A percentile compares a stretch with the other conserved stretches of the same genome.
Conservation (phyloP, 2,329 filamentous ascomycete genomes). For the Fusarium ambrosium region DNA sequence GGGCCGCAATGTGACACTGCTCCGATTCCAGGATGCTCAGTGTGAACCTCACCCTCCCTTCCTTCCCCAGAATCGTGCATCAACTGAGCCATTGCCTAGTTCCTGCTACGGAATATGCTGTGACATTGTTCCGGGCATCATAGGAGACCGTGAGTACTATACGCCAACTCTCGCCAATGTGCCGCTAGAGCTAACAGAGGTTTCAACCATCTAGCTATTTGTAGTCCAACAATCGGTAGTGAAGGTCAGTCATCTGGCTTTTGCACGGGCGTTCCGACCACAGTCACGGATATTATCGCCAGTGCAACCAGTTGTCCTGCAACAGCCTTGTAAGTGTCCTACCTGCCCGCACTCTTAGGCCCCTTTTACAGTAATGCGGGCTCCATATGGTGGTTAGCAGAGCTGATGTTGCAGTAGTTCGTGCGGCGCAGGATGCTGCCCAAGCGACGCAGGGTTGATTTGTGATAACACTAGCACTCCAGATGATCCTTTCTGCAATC, state of each 20-base stretch:
- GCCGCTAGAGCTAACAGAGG: background rate
- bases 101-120: background rate
- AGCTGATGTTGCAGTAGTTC: background rate
- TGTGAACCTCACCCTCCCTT: background rate
- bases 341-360: background rate
- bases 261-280: background rate
- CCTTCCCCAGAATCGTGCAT: background rate
- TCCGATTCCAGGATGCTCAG: background rate
- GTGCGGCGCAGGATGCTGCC: background rate
- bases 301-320: background rate
- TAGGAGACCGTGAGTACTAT: background rate
- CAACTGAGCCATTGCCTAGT: background rate
- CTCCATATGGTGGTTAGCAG: background rate
- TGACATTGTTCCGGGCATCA: background rate
- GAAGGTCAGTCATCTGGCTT: background rate
- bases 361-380: background rate
- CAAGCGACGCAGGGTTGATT: background rate
- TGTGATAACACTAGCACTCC: background rate
- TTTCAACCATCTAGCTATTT: background rate
- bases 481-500: background rate
- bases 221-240: background rate
- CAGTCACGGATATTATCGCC: background rate
- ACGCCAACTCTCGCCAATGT: background rate
- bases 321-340: background rate
- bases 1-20: background rate